Conservation (phyloP, 306 rosid species). For the Prunus mira region DNA sequence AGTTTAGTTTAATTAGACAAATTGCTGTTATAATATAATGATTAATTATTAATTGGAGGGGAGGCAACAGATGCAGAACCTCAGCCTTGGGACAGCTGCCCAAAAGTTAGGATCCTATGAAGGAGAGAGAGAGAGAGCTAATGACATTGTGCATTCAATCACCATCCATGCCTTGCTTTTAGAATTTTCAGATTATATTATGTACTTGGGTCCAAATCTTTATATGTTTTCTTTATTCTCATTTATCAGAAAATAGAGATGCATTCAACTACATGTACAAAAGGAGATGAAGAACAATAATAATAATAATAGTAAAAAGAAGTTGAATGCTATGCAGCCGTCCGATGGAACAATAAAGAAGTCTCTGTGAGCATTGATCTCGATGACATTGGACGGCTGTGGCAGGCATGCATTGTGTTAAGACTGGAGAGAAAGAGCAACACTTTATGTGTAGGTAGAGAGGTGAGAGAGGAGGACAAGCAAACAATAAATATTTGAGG, state of each 20-base stretch:
- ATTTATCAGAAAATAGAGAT: background rate
- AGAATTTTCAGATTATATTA: background rate
- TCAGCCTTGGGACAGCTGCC: constrained; percentile 31
- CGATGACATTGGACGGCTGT: constrained; percentile 12
- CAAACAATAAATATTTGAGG: background rate
- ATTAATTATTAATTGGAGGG: constrained; percentile 28
- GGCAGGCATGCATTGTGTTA: background rate
- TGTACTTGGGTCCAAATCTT: background rate
- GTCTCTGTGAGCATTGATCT: background rate
- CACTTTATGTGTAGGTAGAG: background rate
- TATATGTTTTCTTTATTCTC: background rate
- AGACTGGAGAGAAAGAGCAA: background rate
- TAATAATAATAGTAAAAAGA: background rate
- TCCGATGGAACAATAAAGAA: constrained; percentile 3
- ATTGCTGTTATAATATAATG: constrained; percentile 20
- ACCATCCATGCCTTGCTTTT: constrained; percentile 3
- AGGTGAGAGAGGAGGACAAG: constrained; percentile 13
- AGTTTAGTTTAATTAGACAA: constrained; percentile 16
- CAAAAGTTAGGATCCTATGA: constrained; percentile 53
- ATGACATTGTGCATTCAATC: background rate
- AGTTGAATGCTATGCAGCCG: background rate
- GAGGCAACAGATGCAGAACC: constrained; percentile 26
- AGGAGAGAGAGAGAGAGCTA: background rate
- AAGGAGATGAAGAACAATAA: background rate
- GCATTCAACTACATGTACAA: background rate